These are phyloP conservation scores for Pleurotus eryngii DNA, from an alignment of 768 basidiomycete species.

Conservation along the genomic window DNA sequence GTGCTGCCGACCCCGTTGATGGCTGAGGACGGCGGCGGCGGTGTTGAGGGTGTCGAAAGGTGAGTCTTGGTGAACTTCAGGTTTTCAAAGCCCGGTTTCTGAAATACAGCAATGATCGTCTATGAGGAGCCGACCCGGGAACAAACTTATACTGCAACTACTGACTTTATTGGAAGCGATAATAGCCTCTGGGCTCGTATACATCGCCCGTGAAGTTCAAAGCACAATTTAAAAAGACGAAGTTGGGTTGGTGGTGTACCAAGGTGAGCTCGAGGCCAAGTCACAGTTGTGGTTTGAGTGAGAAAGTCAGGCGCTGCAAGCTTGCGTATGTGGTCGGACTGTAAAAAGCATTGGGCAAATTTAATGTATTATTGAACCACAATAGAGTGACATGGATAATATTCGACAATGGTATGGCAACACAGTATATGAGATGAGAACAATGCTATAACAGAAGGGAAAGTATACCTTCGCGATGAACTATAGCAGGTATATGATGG, in stretches of 20 bases:
- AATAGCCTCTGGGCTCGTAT: conserved; percentile 41
- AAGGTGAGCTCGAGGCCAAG: neutral
- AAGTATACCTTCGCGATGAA: no score
- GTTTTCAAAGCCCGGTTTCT: conserved; percentile 44
- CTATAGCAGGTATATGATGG: no score
- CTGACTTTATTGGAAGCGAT: conserved; percentile 48
- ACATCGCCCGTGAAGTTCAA: conserved; percentile 36
- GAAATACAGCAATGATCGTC: conserved; percentile 15
- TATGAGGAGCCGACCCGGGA: conserved; percentile 16
- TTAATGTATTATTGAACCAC: conserved; percentile 1
- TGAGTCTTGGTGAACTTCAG: conserved; percentile 41
- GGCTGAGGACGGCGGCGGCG: conserved; percentile 24
- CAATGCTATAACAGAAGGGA: no score
- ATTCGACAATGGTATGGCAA: neutral
- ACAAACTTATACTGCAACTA: conserved; percentile 13
- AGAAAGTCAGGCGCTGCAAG: conserved; percentile 2
- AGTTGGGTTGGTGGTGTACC: neutral
- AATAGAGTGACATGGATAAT: neutral
- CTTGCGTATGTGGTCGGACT: conserved; percentile 1
- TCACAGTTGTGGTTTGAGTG: conserved; percentile 6
- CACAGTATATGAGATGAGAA: neutral
- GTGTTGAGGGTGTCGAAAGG: conserved; percentile 13
- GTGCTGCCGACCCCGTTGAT: conserved; percentile 16
- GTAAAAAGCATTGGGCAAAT: conserved; percentile 7
- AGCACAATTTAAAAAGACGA: conserved; percentile 1